phyloP scores from a whole-genome alignment of 2,329 filamentous ascomycete species.

The Fusarium sp. region DNA sequence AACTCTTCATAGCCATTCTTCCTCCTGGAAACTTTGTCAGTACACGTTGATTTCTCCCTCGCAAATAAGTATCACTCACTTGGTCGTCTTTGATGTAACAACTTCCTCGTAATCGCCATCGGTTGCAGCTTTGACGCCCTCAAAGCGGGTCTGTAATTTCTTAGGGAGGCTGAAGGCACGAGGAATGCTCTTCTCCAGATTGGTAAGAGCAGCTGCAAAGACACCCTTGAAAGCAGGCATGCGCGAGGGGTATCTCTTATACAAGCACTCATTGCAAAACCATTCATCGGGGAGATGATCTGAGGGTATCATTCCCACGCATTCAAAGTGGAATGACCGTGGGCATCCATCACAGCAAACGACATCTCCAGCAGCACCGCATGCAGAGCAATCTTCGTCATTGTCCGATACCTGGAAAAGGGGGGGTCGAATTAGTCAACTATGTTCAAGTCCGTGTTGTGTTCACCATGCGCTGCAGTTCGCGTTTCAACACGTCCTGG shows the following conservation, averaged over 20 bases:
- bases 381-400: constrained; percentile 90
- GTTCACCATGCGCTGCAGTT: constrained; percentile 23
- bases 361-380: constrained; percentile 84
- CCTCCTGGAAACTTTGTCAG: constrained; percentile 54
- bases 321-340: constrained; percentile 89
- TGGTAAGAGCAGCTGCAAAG: constrained; percentile 73
- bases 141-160: constrained; percentile 79
- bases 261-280: constrained; percentile 82
- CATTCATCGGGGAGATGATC: constrained; percentile 79
- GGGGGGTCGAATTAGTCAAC: constrained; percentile 50
- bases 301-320: constrained; percentile 83
- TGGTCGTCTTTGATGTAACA: constrained; percentile 66
- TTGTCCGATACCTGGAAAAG: constrained; percentile 68
- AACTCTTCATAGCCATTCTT: constrained; percentile 69
- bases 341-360: constrained; percentile 95
- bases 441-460: constrained; percentile 16
- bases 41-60: not conserved
- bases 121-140: constrained; percentile 79
- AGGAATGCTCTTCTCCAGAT: constrained; percentile 76
- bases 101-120: constrained; percentile 86
- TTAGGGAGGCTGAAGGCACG: constrained; percentile 79
- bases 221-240: constrained; percentile 63
- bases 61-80: constrained; percentile 63
- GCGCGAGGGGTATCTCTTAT: constrained; percentile 61
- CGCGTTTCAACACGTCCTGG: constrained; percentile 31